phyloP scores from a whole-genome alignment of 2,329 filamentous ascomycete genomes.

The Pestalotiopsis sp. region DNA sequence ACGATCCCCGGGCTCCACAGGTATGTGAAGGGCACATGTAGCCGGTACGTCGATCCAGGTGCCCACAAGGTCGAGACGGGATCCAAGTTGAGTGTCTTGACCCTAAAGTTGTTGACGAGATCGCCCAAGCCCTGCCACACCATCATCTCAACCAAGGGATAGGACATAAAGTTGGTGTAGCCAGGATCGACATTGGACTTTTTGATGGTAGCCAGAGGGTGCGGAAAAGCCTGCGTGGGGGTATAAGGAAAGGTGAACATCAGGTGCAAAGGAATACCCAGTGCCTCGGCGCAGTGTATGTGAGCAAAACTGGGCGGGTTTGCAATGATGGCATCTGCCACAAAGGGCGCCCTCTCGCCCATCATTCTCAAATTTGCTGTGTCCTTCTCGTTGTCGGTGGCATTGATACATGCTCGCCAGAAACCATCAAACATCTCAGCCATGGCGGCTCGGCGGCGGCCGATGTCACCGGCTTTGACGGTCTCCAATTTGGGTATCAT shows the following conservation, averaged over 20 bases:
- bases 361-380: slow-evolving; percentile 65
- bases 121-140: slow-evolving; percentile 89
- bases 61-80: slow-evolving; percentile 79
- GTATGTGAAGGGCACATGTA: slow-evolving; percentile 78
- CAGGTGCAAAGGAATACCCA: slow-evolving; percentile 77
- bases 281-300: slow-evolving; percentile 76
- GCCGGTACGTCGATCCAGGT: slow-evolving; percentile 70
- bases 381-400: slow-evolving; percentile 70
- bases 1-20: slow-evolving; percentile 70
- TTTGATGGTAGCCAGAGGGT: slow-evolving; percentile 77
- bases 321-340: slow-evolving; percentile 81
- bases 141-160: slow-evolving; percentile 82
- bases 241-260: slow-evolving; percentile 91
- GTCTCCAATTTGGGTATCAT: slow-evolving; percentile 76
- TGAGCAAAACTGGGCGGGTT: slow-evolving; percentile 82
- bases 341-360: slow-evolving; percentile 61
- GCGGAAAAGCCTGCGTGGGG: slow-evolving; percentile 74
- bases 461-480: slow-evolving; percentile 74
- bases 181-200: slow-evolving; percentile 71
- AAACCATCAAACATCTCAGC: slow-evolving; percentile 83
- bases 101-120: slow-evolving; percentile 74
- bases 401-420: slow-evolving; percentile 77
- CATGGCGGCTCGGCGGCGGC: slow-evolving; percentile 69
- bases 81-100: slow-evolving; percentile 70
- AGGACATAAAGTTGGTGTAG: slow-evolving; percentile 81